Evolutionary conservation across 208 protist species (phyloP), one percentile per base, ranked within the genome.

Genomic region (Trypanosoma vivax): DNA sequence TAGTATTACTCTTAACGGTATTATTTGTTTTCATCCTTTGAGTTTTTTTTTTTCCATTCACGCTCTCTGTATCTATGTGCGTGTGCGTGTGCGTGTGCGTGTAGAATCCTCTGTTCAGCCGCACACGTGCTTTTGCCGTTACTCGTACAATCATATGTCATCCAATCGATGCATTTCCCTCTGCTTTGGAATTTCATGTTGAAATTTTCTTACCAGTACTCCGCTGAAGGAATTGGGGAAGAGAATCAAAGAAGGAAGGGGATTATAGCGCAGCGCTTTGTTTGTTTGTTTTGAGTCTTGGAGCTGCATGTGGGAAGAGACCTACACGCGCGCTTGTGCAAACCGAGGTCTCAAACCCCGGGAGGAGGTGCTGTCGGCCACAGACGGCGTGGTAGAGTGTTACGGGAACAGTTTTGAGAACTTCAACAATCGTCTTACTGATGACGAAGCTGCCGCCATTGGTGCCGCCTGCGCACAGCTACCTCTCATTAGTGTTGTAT

Each of bases 321-420:
- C 69, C 16, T 90, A 90, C 59, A 38, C 37, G 14, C 24, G 54
- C 7, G 60, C 60, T 5, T 90, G 83, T 31, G 55, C 42, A 0
- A 65, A 75, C 14, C 28, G 46, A n/a, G 61, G 60, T 10, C 51
- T 75, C 0, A 59, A 51, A 30, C 67, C 79, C 43, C 60, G 83
- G 1, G 58, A 69, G 11, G 79, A 90, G 23, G 28, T 77, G 13
- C 49, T 61, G 19, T 28, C 27, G 16, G 38, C 67, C 18, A 34
- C 50, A 7, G 59, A 37, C 3, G 71, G 74, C 3, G 50, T 33
- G 2, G 38, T 88, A 13, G 30, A 57, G 16, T 49, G 79, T 3
- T 50, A 57, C 18, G 84, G 84, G 35, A 92, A 88, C 62, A 63
- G 54, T 10, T 79, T 84, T 58, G 62, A 74, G 18, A 56, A 70